Evolutionary conservation across 1,284 basidiomycete species (phyloP).

Genomic region (Ustilago shanxiensis): DNA sequence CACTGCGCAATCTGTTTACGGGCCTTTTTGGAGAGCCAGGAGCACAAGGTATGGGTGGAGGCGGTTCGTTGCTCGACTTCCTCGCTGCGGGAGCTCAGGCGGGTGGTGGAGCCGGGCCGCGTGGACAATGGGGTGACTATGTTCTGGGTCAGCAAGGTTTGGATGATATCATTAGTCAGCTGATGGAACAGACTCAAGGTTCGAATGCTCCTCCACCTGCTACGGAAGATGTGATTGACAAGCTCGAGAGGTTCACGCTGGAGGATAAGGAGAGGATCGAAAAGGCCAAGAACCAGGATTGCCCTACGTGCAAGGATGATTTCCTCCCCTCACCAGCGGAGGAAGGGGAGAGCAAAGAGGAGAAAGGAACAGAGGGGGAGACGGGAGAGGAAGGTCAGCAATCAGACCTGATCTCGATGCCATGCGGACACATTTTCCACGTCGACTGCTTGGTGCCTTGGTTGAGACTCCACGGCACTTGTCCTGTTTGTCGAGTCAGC

Average conservation of each 20-base stretch:
- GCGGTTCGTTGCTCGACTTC: constrained; percentile 49
- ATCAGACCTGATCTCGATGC: constrained; percentile 56
- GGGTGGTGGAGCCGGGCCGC: constrained; percentile 24
- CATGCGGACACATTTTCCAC: constrained; percentile 62
- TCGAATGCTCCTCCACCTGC: constrained; percentile 59
- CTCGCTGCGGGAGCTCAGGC: constrained; percentile 36
- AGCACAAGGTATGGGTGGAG: constrained; percentile 9
- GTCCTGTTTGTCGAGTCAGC: constrained; percentile 61
- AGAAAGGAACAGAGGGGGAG: constrained; percentile 2
- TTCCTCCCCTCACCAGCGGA: constrained; percentile 30
- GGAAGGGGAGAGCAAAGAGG: background rate
- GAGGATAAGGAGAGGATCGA: constrained; percentile 31
- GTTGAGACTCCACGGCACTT: constrained; percentile 58
- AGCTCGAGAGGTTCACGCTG: constrained; percentile 51
- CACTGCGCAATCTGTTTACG: constrained; percentile 54
- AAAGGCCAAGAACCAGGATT: constrained; percentile 58
- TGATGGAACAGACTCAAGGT: constrained; percentile 65
- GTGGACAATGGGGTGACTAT: constrained; percentile 60
- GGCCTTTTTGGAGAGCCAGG: constrained; percentile 54
- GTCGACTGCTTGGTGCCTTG: constrained; percentile 63
- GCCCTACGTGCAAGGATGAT: constrained; percentile 64
- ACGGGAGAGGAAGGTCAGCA: constrained; percentile 48
- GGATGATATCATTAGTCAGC: constrained; percentile 64
- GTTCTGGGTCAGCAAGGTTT: constrained; percentile 59
- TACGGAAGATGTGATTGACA: constrained; percentile 53